Percentiles rank a stretch among this genome's conserved stretches.
phyloP scores from a whole-genome alignment of 2,329 filamentous ascomycete species.

The Mollisia scopiformis region DNA sequence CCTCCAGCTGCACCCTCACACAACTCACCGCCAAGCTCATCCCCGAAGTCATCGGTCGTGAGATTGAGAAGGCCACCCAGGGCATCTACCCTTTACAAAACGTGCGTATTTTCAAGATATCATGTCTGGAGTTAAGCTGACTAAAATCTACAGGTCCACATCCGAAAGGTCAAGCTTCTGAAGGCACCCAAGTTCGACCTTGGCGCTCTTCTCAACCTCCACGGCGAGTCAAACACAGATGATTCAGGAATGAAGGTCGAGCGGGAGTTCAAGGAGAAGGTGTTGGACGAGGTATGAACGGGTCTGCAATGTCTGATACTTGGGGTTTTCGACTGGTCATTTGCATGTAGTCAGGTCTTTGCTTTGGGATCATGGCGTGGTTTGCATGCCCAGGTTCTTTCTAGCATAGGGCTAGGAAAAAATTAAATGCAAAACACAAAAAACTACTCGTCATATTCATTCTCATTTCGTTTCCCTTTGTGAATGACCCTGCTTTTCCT shows the following conservation, averaged over 20 bases:
- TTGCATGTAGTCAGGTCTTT: slow-evolving; percentile 38
- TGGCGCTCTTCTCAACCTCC: slow-evolving; percentile 91
- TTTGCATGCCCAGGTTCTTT: slow-evolving; percentile 30
- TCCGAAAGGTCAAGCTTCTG: slow-evolving; percentile 99
- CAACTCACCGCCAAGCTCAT: slow-evolving; percentile 99
- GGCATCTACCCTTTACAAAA: slow-evolving; percentile 99
- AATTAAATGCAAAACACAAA: slow-evolving; percentile 35
- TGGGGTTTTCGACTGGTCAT: slow-evolving; percentile 37
- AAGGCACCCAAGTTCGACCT: slow-evolving; percentile 99
- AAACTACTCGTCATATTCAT: slow-evolving; percentile 15
- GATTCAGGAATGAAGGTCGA: slow-evolving; percentile 99
- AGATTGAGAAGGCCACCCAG: slow-evolving; percentile 99
- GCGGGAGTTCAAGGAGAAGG: slow-evolving; percentile 98
- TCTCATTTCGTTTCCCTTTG: slow-evolving; percentile 1
- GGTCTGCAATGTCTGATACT: slow-evolving; percentile 25
- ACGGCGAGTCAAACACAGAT: slow-evolving; percentile 95
- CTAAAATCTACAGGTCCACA: slow-evolving; percentile 82
- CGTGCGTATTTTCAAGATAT: slow-evolving; percentile 58
- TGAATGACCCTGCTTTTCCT: background rate
- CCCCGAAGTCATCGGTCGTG: slow-evolving; percentile 97
- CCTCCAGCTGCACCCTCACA: slow-evolving; percentile 88
- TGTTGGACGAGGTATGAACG: slow-evolving; percentile 89
- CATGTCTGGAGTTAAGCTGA: slow-evolving; percentile 18
- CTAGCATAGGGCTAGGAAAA: slow-evolving; percentile 38
- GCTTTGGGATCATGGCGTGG: slow-evolving; percentile 39